A percentile compares a stretch with the other conserved stretches of the same genome.
These are phyloP conservation scores for Arbutus unedo DNA, from an alignment of 148 eudicot species.

Conservation along the genomic window DNA sequence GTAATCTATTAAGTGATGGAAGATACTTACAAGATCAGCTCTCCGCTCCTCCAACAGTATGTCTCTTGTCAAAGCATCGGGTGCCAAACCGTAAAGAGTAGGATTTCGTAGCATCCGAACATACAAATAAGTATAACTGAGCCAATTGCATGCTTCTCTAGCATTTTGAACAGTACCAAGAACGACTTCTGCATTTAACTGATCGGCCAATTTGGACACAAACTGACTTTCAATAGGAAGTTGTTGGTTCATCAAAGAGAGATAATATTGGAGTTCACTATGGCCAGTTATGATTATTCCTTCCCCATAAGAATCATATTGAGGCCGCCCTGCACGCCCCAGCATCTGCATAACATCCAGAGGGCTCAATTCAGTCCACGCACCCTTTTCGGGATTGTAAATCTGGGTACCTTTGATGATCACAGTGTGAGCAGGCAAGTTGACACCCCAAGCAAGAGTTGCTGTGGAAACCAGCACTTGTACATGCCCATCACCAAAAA, in stretches of 20 bases:
- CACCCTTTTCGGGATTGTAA: constrained; percentile 68
- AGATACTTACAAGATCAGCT: constrained; percentile 66
- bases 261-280: constrained; percentile 58
- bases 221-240: constrained; percentile 75
- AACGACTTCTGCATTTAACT: constrained; percentile 93
- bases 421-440: constrained; percentile 63
- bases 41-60: constrained; percentile 61
- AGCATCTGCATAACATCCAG: constrained; percentile 75
- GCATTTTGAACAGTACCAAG: constrained; percentile 97
- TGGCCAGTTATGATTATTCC: constrained; percentile 69
- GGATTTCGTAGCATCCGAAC: constrained; percentile 85
- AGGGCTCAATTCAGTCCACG: constrained; percentile 72
- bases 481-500: constrained; percentile 56
- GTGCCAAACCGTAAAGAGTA: constrained; percentile 62
- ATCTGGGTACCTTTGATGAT: constrained; percentile 74
- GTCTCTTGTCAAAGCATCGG: constrained; percentile 51
- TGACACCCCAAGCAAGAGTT: constrained; percentile 73
- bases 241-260: constrained; percentile 64
- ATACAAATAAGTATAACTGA: constrained; percentile 73
- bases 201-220: constrained; percentile 67
- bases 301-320: constrained; percentile 63
- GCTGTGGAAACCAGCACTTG: constrained; percentile 68
- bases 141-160: constrained; percentile 84
- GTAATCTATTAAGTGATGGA: background rate
- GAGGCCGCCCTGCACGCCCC: constrained; percentile 78